Base-by-base conservation (phyloP, 108 stramenopile species). In the Pseudonitzschia multistriata region DNA sequence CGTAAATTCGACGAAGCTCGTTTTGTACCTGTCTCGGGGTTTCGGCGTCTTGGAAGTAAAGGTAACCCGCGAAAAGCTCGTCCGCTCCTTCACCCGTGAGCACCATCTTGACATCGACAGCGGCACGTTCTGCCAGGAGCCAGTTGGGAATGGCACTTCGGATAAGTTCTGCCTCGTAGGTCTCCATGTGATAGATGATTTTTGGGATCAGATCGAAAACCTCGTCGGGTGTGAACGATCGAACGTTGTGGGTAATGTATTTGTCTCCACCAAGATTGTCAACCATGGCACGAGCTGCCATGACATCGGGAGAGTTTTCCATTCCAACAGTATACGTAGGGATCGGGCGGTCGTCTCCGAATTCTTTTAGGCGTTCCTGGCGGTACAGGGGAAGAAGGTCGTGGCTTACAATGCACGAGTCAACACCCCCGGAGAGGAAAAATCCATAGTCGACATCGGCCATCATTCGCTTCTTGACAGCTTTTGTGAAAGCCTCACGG, bases 121-220 rank as follows among this genome's bases (percentile, higher is more conserved):
- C 81, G 5, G 85, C 88, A 17, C 81, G 74, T 74, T 90, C 86
- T 24, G 89, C 89, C 33, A 90, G 73, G 17, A 90, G 57, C 85
- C 85, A 90, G 63, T 90, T 90, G 7, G 89, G 89, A 59, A 90
- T 88, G 42, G 83, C 74, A 68, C 79, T 81, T 30, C 89, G 86
- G 62, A 90, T 90, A 52, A 90, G 72, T 73, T 90, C 86, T 11
- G 89, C 87, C 61, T 90, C 86, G 69, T 88, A 90, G 15, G 86
- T 90, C 66, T 90, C 89, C 89, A 90, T 90, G 70, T 90, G 89
- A 62, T 87, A 87, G 45, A 90, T 68, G 69, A 88, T 86, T 49
- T 88, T 84, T 30, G 85, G 85, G 42, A 90, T 83, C 13, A 90
- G 71, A 37, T 85, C 85, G 67, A 90, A 87, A n/a, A 86, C 89